Evolutionary conservation across 805 yeast species (phyloP).

Genomic region (Saccharomycopsis fodiens): DNA sequence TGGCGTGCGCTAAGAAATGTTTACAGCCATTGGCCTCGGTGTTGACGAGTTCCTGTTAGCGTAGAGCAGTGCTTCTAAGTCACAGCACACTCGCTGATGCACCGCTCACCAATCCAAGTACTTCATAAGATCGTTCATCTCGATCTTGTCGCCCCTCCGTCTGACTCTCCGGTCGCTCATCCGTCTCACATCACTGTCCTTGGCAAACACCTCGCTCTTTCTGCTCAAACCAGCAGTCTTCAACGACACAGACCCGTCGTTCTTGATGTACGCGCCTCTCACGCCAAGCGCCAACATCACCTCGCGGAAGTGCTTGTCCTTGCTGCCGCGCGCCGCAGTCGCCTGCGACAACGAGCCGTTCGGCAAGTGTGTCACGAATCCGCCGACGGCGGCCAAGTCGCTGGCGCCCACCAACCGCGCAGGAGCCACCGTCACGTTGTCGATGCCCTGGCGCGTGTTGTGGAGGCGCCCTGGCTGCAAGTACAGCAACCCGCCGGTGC

Average conservation of each 20-base stretch:
- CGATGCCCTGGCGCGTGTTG: slow-evolving; percentile 56
- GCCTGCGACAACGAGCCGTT: slow-evolving; percentile 28
- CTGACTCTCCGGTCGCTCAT: background rate
- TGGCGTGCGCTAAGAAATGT: too few relatives aligned
- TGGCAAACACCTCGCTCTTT: background rate
- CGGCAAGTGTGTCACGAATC: slow-evolving; percentile 34
- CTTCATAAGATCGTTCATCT: slow-evolving; percentile 1
- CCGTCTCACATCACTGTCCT: slow-evolving; percentile 6
- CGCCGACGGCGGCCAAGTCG: slow-evolving; percentile 49
- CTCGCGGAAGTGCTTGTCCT: slow-evolving; percentile 38
- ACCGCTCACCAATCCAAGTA: background rate
- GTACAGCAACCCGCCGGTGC: slow-evolving; percentile 73
- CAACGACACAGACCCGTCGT: slow-evolving; percentile 31
- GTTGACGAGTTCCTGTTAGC: too few relatives aligned
- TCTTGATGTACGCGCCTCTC: slow-evolving; percentile 30
- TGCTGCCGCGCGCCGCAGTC: slow-evolving; percentile 28
- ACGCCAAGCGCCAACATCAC: slow-evolving; percentile 36
- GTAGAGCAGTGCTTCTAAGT: too few relatives aligned
- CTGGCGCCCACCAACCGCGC: slow-evolving; percentile 52
- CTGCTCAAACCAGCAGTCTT: slow-evolving; percentile 5
- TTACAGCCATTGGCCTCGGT: too few relatives aligned
- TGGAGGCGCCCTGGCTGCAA: slow-evolving; percentile 57
- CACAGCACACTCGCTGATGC: background rate
- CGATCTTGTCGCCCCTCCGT: background rate
- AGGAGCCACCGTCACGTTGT: slow-evolving; percentile 47